A percentile compares a stretch with the other conserved stretches of the same genome.
These are phyloP conservation scores for Sideroxylon spinosum DNA, from an alignment of 179 eudicot genomes.

Conservation along the genomic window DNA sequence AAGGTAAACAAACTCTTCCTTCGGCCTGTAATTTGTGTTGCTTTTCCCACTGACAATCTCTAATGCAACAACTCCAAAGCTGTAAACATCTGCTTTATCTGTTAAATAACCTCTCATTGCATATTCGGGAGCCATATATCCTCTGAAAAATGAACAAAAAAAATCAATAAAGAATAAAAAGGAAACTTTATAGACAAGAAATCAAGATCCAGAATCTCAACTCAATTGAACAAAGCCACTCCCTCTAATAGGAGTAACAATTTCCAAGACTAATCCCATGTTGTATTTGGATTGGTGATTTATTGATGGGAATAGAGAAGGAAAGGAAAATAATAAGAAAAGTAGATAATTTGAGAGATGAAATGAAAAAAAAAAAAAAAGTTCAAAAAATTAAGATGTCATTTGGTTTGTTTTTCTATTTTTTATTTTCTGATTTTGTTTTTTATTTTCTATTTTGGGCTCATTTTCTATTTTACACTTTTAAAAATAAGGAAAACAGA, in stretches of 20 bases:
- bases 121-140: slow-evolving; percentile 86
- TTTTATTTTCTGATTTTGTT: too few species aligned
- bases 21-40: slow-evolving; percentile 60
- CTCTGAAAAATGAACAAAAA: slow-evolving; percentile 43
- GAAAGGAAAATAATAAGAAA: too few species aligned
- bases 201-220: neutral
- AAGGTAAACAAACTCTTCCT: slow-evolving; percentile 71
- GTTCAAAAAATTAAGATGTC: too few species aligned
- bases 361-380: neutral
- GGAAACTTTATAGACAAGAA: neutral
- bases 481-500: too few species aligned
- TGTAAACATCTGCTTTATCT: slow-evolving; percentile 79
- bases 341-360: too few species aligned
- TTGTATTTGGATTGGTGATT: too few species aligned
- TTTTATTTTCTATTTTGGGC: too few species aligned
- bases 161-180: neutral
- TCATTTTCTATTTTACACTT: too few species aligned
- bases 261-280: too few species aligned
- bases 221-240: neutral
- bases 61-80: slow-evolving; percentile 61
- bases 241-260: too few species aligned
- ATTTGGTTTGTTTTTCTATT: too few species aligned
- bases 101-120: slow-evolving; percentile 87
- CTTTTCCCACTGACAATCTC: slow-evolving; percentile 81
- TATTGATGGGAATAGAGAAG: too few species aligned